Conservation (phyloP, 768 basidiomycete species). For the Botryobasidium botryosum region DNA sequence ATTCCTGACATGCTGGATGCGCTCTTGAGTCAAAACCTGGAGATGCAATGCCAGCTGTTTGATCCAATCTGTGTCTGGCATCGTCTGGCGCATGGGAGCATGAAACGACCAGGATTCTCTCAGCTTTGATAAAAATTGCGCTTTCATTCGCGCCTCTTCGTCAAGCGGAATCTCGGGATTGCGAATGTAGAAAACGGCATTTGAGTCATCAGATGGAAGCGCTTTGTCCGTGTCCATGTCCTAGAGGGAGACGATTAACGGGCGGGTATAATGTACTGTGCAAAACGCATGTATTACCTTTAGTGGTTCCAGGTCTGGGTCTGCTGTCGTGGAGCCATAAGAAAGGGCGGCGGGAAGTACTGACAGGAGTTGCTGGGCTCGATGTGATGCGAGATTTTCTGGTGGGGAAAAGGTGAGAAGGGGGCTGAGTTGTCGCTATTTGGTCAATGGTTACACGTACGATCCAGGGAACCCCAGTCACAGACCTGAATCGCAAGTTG, state of each 20-base stretch:
- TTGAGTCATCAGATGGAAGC: constrained; percentile 26
- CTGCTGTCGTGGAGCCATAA: constrained; percentile 30
- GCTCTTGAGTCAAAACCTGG: constrained; percentile 23
- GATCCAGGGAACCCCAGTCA: constrained; percentile 48
- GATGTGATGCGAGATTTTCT: constrained; percentile 19
- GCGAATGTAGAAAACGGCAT: constrained; percentile 22
- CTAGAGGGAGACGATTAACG: constrained; percentile 16
- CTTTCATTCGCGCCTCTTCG: constrained; percentile 11
- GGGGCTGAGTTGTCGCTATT: constrained; percentile 19
- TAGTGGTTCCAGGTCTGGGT: constrained; percentile 31
- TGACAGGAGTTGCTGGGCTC: constrained; percentile 23
- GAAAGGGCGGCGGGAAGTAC: constrained; percentile 32
- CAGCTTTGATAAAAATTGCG: constrained; percentile 16
- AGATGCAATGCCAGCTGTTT: constrained; percentile 25
- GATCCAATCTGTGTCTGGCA: constrained; percentile 29
- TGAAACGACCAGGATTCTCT: constrained; percentile 20
- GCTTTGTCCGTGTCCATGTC: constrained; percentile 34
- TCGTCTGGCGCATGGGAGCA: constrained; percentile 19
- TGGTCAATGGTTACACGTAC: constrained; percentile 22
- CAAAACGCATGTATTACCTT: constrained; percentile 23
- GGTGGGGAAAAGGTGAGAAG: constrained; percentile 27
- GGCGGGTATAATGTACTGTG: neutral
- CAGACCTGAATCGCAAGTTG: constrained; percentile 28
- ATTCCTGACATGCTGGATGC: constrained; percentile 30
- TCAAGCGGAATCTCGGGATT: constrained; percentile 4